Evolutionary conservation across 2,329 filamentous ascomycete genomes (phyloP).

Genomic region (Trichoderma asperellum): DNA sequence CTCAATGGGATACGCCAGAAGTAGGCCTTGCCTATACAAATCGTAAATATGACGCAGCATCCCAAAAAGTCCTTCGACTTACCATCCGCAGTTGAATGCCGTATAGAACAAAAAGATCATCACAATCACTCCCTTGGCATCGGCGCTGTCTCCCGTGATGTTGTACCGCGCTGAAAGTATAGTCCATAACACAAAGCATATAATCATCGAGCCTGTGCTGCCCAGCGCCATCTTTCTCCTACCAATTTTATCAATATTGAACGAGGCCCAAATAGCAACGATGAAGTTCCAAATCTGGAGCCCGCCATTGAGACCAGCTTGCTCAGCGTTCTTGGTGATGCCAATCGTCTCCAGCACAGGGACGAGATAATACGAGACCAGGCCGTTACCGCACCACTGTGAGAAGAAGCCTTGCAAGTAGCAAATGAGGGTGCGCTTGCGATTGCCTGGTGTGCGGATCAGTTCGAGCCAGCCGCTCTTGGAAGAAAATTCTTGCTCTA

Average conservation of each 20-base stretch:
- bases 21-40: constrained; percentile 45
- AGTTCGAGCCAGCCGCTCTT: constrained; percentile 23
- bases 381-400: constrained; percentile 23
- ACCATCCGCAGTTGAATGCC: constrained; percentile 25
- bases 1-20: constrained; percentile 62
- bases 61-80: not conserved
- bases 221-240: constrained; percentile 18
- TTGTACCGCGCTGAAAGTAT: constrained; percentile 18
- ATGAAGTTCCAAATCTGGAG: constrained; percentile 25
- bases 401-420: constrained; percentile 25
- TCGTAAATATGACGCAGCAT: not conserved
- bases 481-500: constrained; percentile 8
- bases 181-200: constrained; percentile 20
- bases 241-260: constrained; percentile 18
- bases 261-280: constrained; percentile 18
- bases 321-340: constrained; percentile 21
- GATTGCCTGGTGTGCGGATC: constrained; percentile 19
- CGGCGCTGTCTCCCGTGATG: not conserved
- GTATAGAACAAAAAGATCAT: constrained; percentile 27
- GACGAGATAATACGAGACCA: constrained; percentile 22
- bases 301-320: constrained; percentile 20
- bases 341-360: constrained; percentile 26
- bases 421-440: constrained; percentile 25
- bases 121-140: constrained; percentile 22
- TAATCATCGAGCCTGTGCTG: constrained; percentile 21